Evolutionary conservation across 306 rosid genomes (phyloP), one percentile per base, ranked within the genome.

Genomic region (Corylus avellana): DNA sequence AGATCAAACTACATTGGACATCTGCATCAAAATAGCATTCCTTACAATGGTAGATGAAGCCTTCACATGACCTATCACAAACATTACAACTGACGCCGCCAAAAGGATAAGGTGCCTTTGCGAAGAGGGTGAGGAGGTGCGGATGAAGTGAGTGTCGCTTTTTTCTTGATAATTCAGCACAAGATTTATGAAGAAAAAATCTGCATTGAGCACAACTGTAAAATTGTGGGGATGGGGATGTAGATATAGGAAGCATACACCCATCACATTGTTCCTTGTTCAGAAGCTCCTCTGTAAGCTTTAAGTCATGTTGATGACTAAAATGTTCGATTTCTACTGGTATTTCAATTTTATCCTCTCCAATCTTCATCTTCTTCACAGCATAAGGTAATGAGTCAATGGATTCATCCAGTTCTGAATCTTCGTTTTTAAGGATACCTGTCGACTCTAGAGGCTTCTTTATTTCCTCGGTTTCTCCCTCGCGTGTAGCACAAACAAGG

Each of bases 61-160:
- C 47, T 1, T 35, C 14, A 37, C 47, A 32, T 0, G 0, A 0
- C 6, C 0, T 22, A n/a, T 0, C 0, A 29, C 76, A 70, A 0
- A 17, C 39, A 27, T 6, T 8, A 54, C n/a, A n/a, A n/a, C n/a
- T n/a, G n/a, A n/a, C n/a, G n/a, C n/a, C n/a, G n/a, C n/a, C n/a
- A n/a, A n/a, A n/a, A n/a, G n/a, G n/a, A n/a, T n/a, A n/a, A n/a
- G n/a, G 18, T 3, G 8, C 8, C n/a, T 32, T 13, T 12, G 46
- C 1, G 44, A 1, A 1, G 69, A 63, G 46, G 46, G 8, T 2
- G 10, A 63, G 70, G 17, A 4, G 70, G 70, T 64, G 70, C 7
- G 0, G 47, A 1, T 64, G 48, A 64, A 64, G 3, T 64, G 25
- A 12, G 13, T 7, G 18, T 64, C 0, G 12, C 12, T 14, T 32